A percentile compares a stretch with the other conserved stretches of the same genome.
Evolutionary conservation across 257 asterid genomes (phyloP).

Genomic region (Solanum microdontum): DNA sequence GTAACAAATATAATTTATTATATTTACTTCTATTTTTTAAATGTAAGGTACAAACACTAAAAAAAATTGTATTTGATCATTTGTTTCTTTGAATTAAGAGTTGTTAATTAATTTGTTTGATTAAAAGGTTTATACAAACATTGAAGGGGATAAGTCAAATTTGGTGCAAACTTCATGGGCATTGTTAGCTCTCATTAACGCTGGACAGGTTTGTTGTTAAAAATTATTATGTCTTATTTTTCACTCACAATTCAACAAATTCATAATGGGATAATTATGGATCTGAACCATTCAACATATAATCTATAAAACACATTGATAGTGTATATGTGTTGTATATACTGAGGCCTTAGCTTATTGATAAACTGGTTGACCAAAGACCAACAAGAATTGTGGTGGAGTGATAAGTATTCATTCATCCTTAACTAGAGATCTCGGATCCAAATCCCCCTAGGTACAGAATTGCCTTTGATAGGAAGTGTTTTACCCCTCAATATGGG

Average conservation of each 20-base stretch:
- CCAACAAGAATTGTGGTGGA: not conserved
- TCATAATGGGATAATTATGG: not conserved
- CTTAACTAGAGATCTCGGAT: no score
- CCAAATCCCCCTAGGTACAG: not conserved
- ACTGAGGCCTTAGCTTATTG: not conserved
- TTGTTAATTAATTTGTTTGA: not conserved
- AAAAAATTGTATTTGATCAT: not conserved
- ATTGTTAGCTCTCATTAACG: constrained; percentile 25
- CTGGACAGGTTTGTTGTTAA: constrained; percentile 26
- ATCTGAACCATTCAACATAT: not conserved
- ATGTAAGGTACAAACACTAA: not conserved
- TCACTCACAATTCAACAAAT: not conserved
- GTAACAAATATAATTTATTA: not conserved
- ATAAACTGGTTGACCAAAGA: not conserved
- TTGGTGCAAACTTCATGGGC: constrained; percentile 58
- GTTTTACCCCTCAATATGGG: no score
- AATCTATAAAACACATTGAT: no score
- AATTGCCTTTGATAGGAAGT: not conserved
- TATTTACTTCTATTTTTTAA: not conserved
- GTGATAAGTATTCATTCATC: no score
- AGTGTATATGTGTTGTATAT: not conserved
- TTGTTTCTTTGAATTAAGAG: not conserved
- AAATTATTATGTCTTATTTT: not conserved
- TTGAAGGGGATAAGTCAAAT: constrained; percentile 31
- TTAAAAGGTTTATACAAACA: constrained; percentile 27